phyloP scores from a whole-genome alignment of 2,329 filamentous ascomycete species.

The Fusarium sp. region DNA sequence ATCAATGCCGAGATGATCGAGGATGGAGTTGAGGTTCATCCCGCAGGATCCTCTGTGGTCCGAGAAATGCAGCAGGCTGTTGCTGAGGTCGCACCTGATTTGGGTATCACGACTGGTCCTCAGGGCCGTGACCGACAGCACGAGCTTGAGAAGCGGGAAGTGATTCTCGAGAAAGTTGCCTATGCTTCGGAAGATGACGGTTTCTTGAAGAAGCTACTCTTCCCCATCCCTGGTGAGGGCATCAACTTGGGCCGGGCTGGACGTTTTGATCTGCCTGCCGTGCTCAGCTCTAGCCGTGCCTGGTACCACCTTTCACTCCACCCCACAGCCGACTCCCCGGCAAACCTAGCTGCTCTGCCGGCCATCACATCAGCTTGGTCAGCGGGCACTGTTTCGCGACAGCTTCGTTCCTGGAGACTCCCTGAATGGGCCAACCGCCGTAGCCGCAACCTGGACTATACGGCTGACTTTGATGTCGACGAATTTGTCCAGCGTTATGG shows the following conservation, averaged over 20 bases:
- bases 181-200: slow-evolving; percentile 84
- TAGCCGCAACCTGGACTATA: slow-evolving; percentile 93
- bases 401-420: slow-evolving; percentile 91
- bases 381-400: slow-evolving; percentile 89
- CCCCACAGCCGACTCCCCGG: slow-evolving; percentile 87
- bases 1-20: slow-evolving; percentile 99
- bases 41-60: slow-evolving; percentile 83
- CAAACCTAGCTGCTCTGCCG: slow-evolving; percentile 77
- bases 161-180: slow-evolving; percentile 86
- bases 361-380: slow-evolving; percentile 90
- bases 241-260: slow-evolving; percentile 82
- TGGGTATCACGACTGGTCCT: slow-evolving; percentile 78
- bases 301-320: slow-evolving; percentile 97
- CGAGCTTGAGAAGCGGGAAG: slow-evolving; percentile 84
- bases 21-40: slow-evolving; percentile 83
- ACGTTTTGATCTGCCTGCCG: slow-evolving; percentile 80
- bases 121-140: slow-evolving; percentile 79
- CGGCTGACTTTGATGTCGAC: slow-evolving; percentile 93
- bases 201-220: slow-evolving; percentile 84
- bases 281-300: slow-evolving; percentile 85
- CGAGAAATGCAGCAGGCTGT: slow-evolving; percentile 90
- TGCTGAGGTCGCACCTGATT: slow-evolving; percentile 79
- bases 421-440: slow-evolving; percentile 97
- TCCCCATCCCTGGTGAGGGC: slow-evolving; percentile 82
- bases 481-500: slow-evolving; percentile 90